phyloP scores from a whole-genome alignment of 768 basidiomycete species.

The Auricularia sp. region DNA sequence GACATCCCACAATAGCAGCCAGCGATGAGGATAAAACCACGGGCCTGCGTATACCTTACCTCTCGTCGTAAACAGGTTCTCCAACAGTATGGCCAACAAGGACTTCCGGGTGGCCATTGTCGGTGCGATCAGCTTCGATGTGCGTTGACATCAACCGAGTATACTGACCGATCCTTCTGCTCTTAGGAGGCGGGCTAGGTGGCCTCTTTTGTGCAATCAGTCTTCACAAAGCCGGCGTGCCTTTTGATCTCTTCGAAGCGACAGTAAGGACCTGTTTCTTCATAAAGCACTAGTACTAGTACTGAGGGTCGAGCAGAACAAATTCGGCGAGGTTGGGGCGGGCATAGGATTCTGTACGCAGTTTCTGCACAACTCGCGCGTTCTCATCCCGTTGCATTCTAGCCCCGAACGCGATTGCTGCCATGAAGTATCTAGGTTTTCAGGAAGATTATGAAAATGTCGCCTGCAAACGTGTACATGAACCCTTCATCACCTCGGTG shows the following conservation, averaged over 20 bases:
- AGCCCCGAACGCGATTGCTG: not conserved
- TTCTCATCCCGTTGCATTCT: not conserved
- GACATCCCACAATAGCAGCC: too few relatives aligned
- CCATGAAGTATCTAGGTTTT: not conserved
- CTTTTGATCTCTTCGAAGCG: not conserved
- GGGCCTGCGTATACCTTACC: too few relatives aligned
- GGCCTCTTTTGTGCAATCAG: not conserved
- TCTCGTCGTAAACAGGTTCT: too few relatives aligned
- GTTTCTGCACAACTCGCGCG: not conserved
- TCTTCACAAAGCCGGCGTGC: not conserved
- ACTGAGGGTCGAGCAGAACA: not conserved
- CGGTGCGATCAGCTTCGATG: not conserved
- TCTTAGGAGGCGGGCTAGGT: not conserved
- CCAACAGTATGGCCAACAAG: not conserved
- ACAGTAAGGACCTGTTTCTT: not conserved
- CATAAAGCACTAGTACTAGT: not conserved
- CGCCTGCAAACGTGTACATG: not conserved
- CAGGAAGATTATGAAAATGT: not conserved
- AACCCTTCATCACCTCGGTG: too few relatives aligned
- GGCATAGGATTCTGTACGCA: not conserved
- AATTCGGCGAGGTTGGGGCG: not conserved
- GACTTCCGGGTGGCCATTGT: not conserved
- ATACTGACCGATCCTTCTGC: not conserved
- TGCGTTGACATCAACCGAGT: not conserved
- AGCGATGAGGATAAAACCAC: too few relatives aligned